Base-by-base conservation (phyloP, 108 stramenopile species). In the Pseudonitzschia multistriata region DNA sequence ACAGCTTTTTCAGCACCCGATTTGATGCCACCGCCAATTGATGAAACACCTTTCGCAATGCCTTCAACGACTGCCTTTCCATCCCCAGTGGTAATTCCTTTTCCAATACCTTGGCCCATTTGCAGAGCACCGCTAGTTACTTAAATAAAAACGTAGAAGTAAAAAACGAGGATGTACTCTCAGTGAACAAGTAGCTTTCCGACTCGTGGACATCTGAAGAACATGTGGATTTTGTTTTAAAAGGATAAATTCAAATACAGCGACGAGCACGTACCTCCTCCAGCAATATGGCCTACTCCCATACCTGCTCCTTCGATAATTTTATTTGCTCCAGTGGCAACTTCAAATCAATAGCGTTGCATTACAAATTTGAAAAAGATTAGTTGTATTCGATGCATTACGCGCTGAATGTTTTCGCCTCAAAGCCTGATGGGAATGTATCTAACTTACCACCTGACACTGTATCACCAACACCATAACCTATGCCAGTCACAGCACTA, bases 401-500 rank as follows among this genome's bases (percentile, higher is more conserved):
- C n/a, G n/a, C n/a, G n/a, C n/a, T n/a, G n/a, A n/a, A n/a, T n/a
- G n/a, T n/a, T n/a, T n/a, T n/a, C n/a, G n/a, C n/a, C n/a, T n/a
- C n/a, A n/a, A n/a, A n/a, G 5, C 42, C 17, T 45, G 3, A 13
- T 45, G 2, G 8, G 6, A 45, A 4, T 17, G n/a, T 24, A 8
- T 10, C 25, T 25, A 24, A 24, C 83, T 76, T 73, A 84, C 83
- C 83, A 63, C 94, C 94, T 67, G 86, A 79, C 14, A 93, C 68
- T 19, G 87, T 80, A 35, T 72, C 85, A 27, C 91, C 85, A 17
- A 95, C 86, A 8, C 94, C 94, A 66, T 83, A 83, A 3, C 94
- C 94, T 17, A 95, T 72, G 21, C 94, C 94, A n/a, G 78, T 76
- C n/a, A 93, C 85, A 14, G 93, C 76, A 78, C 87, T 91, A 76